Percentiles rank a stretch among this genome's conserved stretches.
These are phyloP conservation scores for Abortiporus biennis DNA, from an alignment of 1,284 basidiomycete genomes.

Conservation along the genomic window DNA sequence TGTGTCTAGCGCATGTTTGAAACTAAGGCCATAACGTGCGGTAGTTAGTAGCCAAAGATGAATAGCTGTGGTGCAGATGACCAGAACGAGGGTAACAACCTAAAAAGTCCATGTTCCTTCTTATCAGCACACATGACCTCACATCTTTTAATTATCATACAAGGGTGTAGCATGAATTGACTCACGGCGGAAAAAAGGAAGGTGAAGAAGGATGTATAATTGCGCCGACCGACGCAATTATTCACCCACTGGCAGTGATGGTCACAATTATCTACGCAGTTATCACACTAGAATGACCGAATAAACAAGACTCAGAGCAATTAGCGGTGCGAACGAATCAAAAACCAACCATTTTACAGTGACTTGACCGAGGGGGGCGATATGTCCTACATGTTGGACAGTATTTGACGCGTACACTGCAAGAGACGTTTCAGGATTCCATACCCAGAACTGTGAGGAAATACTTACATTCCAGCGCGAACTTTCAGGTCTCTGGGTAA, in stretches of 20 bases:
- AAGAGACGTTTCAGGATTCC: conserved; percentile 9
- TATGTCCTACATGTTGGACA: conserved; percentile 89
- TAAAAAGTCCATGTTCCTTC: no score
- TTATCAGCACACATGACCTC: background rate
- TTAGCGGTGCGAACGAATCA: conserved; percentile 4
- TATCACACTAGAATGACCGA: conserved; percentile 94
- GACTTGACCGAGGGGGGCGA: conserved; percentile 85
- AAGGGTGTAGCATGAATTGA: conserved; percentile 15
- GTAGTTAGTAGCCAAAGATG: conserved; percentile 72
- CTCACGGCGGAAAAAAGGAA: conserved; percentile 71
- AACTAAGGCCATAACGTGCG: conserved; percentile 42
- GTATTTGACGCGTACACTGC: conserved; percentile 82
- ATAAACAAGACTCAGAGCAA: background rate
- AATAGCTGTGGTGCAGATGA: conserved; percentile 77
- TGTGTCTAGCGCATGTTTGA: conserved; percentile 50
- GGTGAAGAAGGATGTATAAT: conserved; percentile 86
- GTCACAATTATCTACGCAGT: conserved; percentile 87
- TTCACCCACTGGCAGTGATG: conserved; percentile 96
- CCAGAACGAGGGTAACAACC: conserved; percentile 66
- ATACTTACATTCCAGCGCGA: conserved; percentile 67
- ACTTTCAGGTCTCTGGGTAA: conserved; percentile 80
- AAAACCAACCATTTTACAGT: conserved; percentile 78
- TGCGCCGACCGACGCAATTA: conserved; percentile 87
- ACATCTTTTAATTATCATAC: background rate
- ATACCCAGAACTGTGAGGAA: conserved; percentile 2